Conservation (phyloP, 805 yeast species). For the Teunomyces barrocoloradensis region DNA sequence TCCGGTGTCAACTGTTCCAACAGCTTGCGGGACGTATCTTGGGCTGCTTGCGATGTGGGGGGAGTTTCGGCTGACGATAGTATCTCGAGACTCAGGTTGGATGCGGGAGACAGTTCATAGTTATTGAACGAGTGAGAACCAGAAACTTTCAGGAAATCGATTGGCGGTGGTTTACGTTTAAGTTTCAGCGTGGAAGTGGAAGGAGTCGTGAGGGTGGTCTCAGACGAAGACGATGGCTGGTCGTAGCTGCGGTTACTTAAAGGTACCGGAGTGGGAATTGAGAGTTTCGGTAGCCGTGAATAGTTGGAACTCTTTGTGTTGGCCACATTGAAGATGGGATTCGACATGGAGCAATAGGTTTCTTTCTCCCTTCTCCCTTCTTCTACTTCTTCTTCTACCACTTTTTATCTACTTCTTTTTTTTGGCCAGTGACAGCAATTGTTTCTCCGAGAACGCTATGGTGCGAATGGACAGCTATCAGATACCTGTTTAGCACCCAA, state of each 20-base stretch:
- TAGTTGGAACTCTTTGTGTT: constrained; percentile 22
- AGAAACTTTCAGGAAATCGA: constrained; percentile 33
- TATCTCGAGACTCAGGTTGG: neutral
- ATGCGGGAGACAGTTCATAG: neutral
- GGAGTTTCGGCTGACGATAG: neutral
- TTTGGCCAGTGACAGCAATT: too few species aligned
- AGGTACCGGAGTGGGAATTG: constrained; percentile 27
- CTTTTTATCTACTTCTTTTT: too few species aligned
- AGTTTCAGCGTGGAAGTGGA: constrained; percentile 6
- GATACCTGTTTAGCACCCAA: neutral
- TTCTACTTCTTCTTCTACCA: too few species aligned
- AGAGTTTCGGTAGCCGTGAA: constrained; percentile 23
- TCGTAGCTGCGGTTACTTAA: neutral
- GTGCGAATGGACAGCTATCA: neutral
- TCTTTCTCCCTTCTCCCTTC: constrained; percentile 1
- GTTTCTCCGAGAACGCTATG: neutral
- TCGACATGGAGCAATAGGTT: constrained; percentile 11
- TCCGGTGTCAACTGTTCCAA: constrained; percentile 62
- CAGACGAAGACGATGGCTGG: constrained; percentile 5
- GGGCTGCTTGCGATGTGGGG: neutral
- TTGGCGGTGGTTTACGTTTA: constrained; percentile 43
- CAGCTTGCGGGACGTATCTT: constrained; percentile 3
- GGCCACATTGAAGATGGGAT: constrained; percentile 36
- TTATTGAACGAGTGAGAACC: constrained; percentile 8
- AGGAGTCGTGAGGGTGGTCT: constrained; percentile 6